Base-by-base conservation (phyloP, 306 rosid genomes). In the Alnus rubra region DNA sequence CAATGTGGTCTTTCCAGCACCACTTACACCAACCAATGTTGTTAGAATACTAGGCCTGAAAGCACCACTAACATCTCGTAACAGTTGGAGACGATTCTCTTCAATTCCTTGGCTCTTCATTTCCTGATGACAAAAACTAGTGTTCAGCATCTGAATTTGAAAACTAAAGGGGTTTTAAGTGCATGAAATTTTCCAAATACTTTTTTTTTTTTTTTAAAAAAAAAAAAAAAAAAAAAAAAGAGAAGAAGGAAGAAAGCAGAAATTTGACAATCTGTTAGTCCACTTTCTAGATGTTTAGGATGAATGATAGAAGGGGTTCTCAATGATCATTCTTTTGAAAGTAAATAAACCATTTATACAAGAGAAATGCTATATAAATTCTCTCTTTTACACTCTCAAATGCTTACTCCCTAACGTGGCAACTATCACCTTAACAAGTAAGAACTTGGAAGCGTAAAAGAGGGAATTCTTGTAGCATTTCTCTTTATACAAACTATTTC, bases 1-100 rank as follows among this genome's bases (percentile, higher is more conserved):
- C 85, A 88, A 78, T 5, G 92, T 88, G 71, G 92, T 83, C 78
- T 88, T 88, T n/a, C 92, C 88, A 65, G 86, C 92, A 70, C 92
- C 92, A 79, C 85, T 88, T 52, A 88, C 89, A 48, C 88, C 87
- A 73, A 88, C 84, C 56, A 88, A 75, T 73, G 92, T 88, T 23
- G 92, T 88, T 35, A 88, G 73, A 55, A 86, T 79, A 74, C 89
- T 87, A 2, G 92, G 92, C 51, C 84, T 86, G 62, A 86, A 86
- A 71, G 84, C 88, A 60, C 89, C 92, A 60, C 89, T 84, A 19
- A 84, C 83, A 77, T 84, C 86, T 75, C 82, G 75, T 45, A 86
- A 76, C 58, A 86, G 79, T 74, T 84, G 87, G 30, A 88, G 89
- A 31, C 80, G 76, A 28, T 72, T 84, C 19, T 75, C 88, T 74